Percentiles rank a stretch among this genome's conserved stretches.
Evolutionary conservation across 768 basidiomycete species (phyloP).

Genomic region (Naganishia vishniacii): DNA sequence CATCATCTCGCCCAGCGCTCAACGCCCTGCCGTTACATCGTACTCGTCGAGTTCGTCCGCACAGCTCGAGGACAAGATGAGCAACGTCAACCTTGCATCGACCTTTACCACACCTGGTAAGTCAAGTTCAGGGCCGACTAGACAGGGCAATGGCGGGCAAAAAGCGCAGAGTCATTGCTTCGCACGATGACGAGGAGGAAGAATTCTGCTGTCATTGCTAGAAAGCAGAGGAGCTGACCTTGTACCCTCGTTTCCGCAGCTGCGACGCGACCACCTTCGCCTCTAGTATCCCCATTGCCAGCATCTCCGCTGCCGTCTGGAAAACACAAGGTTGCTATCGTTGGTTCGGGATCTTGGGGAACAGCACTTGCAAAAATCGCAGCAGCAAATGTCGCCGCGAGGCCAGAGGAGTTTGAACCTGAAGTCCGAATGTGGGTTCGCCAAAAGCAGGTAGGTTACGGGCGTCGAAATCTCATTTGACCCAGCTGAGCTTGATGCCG

Average conservation of each 20-base stretch:
- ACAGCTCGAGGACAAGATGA: slow-evolving; percentile 26
- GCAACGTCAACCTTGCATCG: slow-evolving; percentile 36
- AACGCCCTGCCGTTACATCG: slow-evolving; percentile 16
- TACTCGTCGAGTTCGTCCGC: slow-evolving; percentile 8
- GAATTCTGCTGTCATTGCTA: no score
- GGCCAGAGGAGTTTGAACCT: slow-evolving; percentile 48
- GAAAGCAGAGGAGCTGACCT: background rate
- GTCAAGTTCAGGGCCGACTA: slow-evolving; percentile 13
- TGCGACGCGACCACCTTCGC: slow-evolving; percentile 46
- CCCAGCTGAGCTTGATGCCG: background rate
- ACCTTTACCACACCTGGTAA: slow-evolving; percentile 42
- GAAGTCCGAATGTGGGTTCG: slow-evolving; percentile 53
- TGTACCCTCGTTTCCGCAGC: slow-evolving; percentile 26
- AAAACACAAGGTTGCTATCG: slow-evolving; percentile 47
- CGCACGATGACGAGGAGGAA: no score
- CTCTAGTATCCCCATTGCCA: slow-evolving; percentile 36
- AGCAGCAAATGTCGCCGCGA: slow-evolving; percentile 45
- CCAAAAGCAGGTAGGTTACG: slow-evolving; percentile 50
- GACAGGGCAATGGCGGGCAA: no score
- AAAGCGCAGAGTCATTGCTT: no score
- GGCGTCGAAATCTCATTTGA: background rate
- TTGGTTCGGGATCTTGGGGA: slow-evolving; percentile 50
- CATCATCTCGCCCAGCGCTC: slow-evolving; percentile 20
- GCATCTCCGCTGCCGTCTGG: slow-evolving; percentile 42
- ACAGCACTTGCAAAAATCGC: slow-evolving; percentile 50